Evolutionary conservation across 2,329 filamentous ascomycete genomes (phyloP), one percentile per base, ranked within the genome.

Genomic region (Penicillium vulpinum): DNA sequence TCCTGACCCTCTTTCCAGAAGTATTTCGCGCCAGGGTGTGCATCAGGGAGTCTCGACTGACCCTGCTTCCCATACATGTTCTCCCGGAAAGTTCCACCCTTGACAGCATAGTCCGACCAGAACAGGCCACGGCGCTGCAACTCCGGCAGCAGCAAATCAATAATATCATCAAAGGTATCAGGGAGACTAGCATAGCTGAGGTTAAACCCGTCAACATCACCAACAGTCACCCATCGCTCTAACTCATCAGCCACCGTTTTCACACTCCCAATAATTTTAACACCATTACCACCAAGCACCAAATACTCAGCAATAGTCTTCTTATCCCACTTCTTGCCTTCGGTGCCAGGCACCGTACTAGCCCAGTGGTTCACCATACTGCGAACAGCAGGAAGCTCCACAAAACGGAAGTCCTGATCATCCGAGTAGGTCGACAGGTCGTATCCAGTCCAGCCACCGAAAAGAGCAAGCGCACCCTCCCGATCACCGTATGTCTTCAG

Each of bases 401-500:
- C 69, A 56, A 80, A 78, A 2, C 73, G 68, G 54, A 81, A 78
- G 46, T 80, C 77, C 39, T 79, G 74, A 28, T 80, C 77, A 41
- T 80, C 77, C 0, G 68, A 66, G 50, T 75, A 78, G 0, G 67
- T 68, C 2, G 72, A 74, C 2, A 81, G 66, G 61, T 80, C 78
- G 5, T 75, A 77, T 0, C 78, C 78, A 1, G 75, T 74, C 78
- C 78, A 81, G 0, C 78, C 78, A 2, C 78, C 78, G 55, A 80
- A 80, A 0, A 80, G 64, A 4, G 77, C 73, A 18, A 78, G 70
- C 0, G 76, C 74, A 0, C 78, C 78, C 55, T 80, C 78, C 0
- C 70, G 67, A 53, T 80, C 77, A 2, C 73, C 78, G 45, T 79
- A 80, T n/a, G 69, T 65, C 28, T 75, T 66, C 22, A 77, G 62